phyloP scores from a whole-genome alignment of 2,329 filamentous ascomycete species.

The Colletotrichum sp. region DNA sequence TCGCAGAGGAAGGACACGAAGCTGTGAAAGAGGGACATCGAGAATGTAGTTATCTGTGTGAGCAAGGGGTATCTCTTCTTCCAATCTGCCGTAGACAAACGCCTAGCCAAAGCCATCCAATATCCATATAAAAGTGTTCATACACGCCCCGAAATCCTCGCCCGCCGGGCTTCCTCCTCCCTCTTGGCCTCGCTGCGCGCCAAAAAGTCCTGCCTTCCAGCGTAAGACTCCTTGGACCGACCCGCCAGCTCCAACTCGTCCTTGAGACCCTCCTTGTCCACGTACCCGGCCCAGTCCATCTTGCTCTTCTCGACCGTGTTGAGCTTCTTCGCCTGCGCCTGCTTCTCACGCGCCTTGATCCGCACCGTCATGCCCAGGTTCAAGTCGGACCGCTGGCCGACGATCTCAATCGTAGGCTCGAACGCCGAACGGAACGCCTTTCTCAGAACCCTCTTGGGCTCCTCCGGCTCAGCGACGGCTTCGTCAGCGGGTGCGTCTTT shows the following conservation, averaged over 20 bases:
- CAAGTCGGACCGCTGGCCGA: slow-evolving; percentile 56
- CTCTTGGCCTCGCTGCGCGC: slow-evolving; percentile 67
- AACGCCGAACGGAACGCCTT: slow-evolving; percentile 67
- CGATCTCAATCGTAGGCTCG: slow-evolving; percentile 57
- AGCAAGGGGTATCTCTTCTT: slow-evolving; percentile 16
- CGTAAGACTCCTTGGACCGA: slow-evolving; percentile 68
- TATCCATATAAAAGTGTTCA: slow-evolving; percentile 19
- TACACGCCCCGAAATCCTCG: slow-evolving; percentile 48
- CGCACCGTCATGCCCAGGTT: slow-evolving; percentile 60
- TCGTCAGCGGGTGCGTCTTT: slow-evolving; percentile 29
- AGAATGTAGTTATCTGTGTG: not conserved
- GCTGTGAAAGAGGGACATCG: not conserved
- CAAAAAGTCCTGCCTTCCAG: slow-evolving; percentile 68
- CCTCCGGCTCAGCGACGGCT: slow-evolving; percentile 1
- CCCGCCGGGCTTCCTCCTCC: slow-evolving; percentile 64
- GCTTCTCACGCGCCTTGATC: slow-evolving; percentile 50
- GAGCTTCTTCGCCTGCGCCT: slow-evolving; percentile 65
- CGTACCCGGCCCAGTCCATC: slow-evolving; percentile 76
- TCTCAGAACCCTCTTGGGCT: slow-evolving; percentile 49
- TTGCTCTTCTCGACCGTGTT: slow-evolving; percentile 76
- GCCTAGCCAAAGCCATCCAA: not conserved
- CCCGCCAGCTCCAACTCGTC: slow-evolving; percentile 71
- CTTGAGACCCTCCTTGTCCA: slow-evolving; percentile 74
- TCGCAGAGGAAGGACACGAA: not conserved
- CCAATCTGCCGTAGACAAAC: not conserved